Evolutionary conservation across 495 filamentous ascomycete species (phyloP).

Genomic region (Massariosphaeria phaeospora): DNA sequence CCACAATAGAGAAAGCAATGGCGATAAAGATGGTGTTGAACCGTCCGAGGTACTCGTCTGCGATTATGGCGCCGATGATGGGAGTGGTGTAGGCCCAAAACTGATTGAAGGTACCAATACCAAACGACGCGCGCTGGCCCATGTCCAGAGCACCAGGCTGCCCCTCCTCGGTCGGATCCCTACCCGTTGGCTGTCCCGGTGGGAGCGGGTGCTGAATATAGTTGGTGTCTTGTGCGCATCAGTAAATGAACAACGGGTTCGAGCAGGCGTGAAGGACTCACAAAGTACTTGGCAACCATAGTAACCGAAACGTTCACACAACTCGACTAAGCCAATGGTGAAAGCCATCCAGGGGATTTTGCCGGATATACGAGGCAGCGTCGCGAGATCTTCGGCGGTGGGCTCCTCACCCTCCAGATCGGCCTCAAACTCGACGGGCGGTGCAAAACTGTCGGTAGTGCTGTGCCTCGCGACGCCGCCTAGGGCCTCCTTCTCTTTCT

Average conservation of each 20-base stretch:
- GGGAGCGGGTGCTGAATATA: constrained; percentile 69
- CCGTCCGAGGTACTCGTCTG: constrained; percentile 66
- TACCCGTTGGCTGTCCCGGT: constrained; percentile 55
- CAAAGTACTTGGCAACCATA: constrained; percentile 71
- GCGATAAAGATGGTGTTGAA: constrained; percentile 63
- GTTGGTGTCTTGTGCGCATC: constrained; percentile 40
- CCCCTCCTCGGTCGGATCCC: constrained; percentile 38
- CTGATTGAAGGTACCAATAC: constrained; percentile 49
- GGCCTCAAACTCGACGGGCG: constrained; percentile 17
- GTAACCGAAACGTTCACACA: constrained; percentile 75
- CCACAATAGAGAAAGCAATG: constrained; percentile 57
- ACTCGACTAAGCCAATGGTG: constrained; percentile 68
- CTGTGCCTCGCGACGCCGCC: background rate
- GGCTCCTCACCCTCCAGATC: constrained; percentile 37
- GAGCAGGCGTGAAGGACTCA: constrained; percentile 30
- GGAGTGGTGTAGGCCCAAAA: constrained; percentile 76
- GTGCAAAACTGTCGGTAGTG: background rate
- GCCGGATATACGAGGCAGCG: constrained; percentile 61
- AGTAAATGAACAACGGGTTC: background rate
- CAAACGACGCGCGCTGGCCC: constrained; percentile 64
- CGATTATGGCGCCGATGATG: constrained; percentile 62
- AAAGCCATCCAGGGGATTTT: constrained; percentile 60
- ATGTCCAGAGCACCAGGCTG: constrained; percentile 62
- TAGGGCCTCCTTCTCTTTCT: constrained; percentile 20
- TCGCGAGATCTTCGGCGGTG: constrained; percentile 58